phyloP scores from a whole-genome alignment of 805 yeast genomes.

The Huiozyma sinensis region DNA sequence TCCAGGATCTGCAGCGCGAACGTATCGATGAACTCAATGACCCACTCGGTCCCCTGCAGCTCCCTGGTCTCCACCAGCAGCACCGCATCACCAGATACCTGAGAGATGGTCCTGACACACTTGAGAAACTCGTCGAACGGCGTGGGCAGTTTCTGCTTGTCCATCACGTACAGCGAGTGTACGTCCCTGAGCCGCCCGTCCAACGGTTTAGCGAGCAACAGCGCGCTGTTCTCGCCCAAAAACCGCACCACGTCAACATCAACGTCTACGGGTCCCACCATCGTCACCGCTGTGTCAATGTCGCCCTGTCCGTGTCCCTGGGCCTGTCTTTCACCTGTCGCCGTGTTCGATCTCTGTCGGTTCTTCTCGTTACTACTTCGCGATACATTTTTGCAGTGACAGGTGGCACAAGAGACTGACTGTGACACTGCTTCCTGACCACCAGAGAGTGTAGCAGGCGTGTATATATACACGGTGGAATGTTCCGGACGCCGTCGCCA shows the following conservation, averaged over 20 bases:
- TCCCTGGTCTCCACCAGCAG: neutral
- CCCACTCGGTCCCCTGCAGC: neutral
- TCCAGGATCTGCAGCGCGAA: conserved; percentile 11
- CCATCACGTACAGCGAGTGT: conserved; percentile 7
- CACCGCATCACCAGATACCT: neutral
- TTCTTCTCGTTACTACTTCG: too few species aligned
- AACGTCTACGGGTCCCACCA: neutral
- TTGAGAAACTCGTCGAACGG: conserved; percentile 8
- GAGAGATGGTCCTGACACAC: conserved; percentile 7
- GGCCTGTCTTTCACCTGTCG: too few species aligned
- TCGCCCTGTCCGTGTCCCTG: too few species aligned
- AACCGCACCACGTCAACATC: conserved; percentile 6
- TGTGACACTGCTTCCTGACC: too few species aligned
- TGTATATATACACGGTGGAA: too few species aligned
- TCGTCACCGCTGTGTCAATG: too few species aligned
- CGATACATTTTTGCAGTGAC: too few species aligned
- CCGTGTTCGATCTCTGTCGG: too few species aligned
- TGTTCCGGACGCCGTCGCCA: too few species aligned
- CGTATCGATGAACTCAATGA: conserved; percentile 15
- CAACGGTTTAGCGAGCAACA: conserved; percentile 16
- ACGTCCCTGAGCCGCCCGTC: conserved; percentile 18
- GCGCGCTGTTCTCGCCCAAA: conserved; percentile 16
- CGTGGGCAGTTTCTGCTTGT: neutral
- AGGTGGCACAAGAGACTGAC: too few species aligned
- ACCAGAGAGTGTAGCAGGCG: too few species aligned